Evolutionary conservation across 257 asterid genomes (phyloP).

Genomic region (Nicotiana undulata): DNA sequence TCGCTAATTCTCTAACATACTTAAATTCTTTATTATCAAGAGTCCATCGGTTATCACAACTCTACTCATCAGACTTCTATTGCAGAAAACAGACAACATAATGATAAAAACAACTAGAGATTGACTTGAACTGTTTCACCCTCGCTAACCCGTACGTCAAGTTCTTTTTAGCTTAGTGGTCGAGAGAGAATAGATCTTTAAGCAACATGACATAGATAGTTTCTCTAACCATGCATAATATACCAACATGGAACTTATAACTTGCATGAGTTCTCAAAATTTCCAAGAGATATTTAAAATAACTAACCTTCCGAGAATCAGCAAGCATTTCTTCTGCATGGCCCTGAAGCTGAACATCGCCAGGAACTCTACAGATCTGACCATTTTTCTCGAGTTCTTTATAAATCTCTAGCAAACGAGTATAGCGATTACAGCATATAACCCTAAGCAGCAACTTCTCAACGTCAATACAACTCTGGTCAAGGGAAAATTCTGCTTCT

Average conservation of each 20-base stretch:
- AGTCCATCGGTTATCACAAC: neutral
- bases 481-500: slow-evolving; percentile 76
- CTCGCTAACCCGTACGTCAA: neutral
- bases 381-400: slow-evolving; percentile 76
- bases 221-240: neutral
- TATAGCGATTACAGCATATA: slow-evolving; percentile 75
- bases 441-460: slow-evolving; percentile 85
- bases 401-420: slow-evolving; percentile 85
- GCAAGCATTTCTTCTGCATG: slow-evolving; percentile 38
- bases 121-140: neutral
- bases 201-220: neutral
- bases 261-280: neutral
- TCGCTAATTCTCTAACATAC: neutral
- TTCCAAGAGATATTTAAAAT: neutral
- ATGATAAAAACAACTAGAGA: neutral
- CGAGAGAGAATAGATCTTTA: neutral
- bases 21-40: neutral
- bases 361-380: slow-evolving; percentile 64
- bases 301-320: slow-evolving; percentile 47
- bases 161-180: neutral
- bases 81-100: neutral
- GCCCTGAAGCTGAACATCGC: slow-evolving; percentile 69
- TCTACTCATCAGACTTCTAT: neutral
- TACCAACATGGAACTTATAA: neutral
- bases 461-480: slow-evolving; percentile 76